Evolutionary conservation across 2,329 filamentous ascomycete species (phyloP), one percentile per base, ranked within the genome.

Genomic region (Alternaria consortialis): DNA sequence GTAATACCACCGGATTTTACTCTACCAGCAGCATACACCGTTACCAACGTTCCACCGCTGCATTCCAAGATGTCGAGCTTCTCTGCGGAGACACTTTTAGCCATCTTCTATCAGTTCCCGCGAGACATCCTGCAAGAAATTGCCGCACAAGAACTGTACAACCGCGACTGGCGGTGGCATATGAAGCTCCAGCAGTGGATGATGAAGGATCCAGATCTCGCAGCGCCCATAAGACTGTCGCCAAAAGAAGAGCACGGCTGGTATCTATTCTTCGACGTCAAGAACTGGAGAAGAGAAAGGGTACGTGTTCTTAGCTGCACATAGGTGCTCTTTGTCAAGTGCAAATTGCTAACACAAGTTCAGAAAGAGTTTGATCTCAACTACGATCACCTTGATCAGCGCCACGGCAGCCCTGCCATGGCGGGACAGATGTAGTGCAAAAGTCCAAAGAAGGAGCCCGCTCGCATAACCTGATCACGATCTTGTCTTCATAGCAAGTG

Each of bases 91-190:
- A 90, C 88, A 0, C 80, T 91, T 5, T 89, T 91, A 73, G 88
- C 87, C 72, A 89, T 90, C 61, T 91, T 91, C 81, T 91, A 90
- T 78, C 88, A 87, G 64, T 86, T 87, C 80, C 87, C 88, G 13
- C 82, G 86, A 60, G 88, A 90, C 70, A 84, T 89, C 56, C 82
- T 88, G 74, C 88, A 91, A 72, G 88, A 91, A 71, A 80, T 88
- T 46, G 88, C 88, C 6, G 88, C 88, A 7, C 82, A 85, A 58
- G 88, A 90, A 72, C 77, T 91, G 70, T 84, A 81, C 69, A 78
- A 78, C 32, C 80, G 83, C 32, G 83, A 84, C 63, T 86, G 84
- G 84, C 78, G 84, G 52, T 86, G 83, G 80, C 84, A 86, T 76
- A 86, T 82, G 68, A 77, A 83, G 55, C 79, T 85, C 20, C 80